Base-by-base conservation (phyloP, 192 early-diverging fungal genomes). In the Backusella macrospora region DNA sequence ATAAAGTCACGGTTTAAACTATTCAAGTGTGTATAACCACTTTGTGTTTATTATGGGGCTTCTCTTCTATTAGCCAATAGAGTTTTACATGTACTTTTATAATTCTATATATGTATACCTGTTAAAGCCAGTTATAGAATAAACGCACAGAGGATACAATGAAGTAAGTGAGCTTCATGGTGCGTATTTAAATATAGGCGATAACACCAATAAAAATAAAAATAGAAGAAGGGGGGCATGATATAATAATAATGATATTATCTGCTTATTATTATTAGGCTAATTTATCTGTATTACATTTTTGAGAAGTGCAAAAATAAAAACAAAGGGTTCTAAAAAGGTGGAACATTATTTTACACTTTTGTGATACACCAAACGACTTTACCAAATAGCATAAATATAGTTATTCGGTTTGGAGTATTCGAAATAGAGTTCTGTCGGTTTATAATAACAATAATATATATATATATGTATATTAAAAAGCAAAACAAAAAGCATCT, bases 401-500 rank as follows among this genome's bases (percentile, higher is more conserved):
- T 26, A 5, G 52, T 13, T 8, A 59, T 59, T 5, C 5, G 12
- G 26, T 59, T 59, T 59, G 52, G 52, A 59, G 52, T 59, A 59
- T 23, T 59, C 13, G 26, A 59, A 23, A 26, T 59, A 59, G n/a
- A 23, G 52, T 59, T 59, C 10, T 23, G 6, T 18, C 26, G 13
- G 26, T 26, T 59, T 59, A 4, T 8, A 59, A 0, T 18, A 55
- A 21, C 12, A 59, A 59, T 59, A 26, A 59, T 34, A 34, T 34
- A 34, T 34, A 34, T 34, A 34, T 34, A 34, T 34, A 34, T 34
- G 2, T 34, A 26, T 59, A 59, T 59, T n/a, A n/a, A n/a, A n/a
- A n/a, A n/a, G n/a, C n/a, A n/a, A n/a, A n/a, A n/a, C n/a, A n/a
- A 59, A 59, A 59, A 59, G 52, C 52, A 59, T 59, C 52, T 59